These are phyloP conservation scores for Cryphonectria naterciae DNA, from an alignment of 2,329 filamentous ascomycete species.

Conservation along the genomic window DNA sequence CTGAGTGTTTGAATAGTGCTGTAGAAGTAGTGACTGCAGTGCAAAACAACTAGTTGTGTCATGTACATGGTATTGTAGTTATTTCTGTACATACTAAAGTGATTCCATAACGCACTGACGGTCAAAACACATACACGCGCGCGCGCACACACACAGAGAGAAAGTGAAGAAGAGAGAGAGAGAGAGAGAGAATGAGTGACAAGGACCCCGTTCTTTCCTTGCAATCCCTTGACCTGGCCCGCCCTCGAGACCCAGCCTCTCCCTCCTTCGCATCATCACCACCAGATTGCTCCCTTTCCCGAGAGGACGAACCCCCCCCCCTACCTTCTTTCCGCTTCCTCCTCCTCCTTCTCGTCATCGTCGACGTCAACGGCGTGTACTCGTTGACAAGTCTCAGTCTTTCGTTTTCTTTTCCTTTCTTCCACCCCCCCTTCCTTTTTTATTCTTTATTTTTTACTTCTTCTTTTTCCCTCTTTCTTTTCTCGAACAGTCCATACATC, in stretches of 20 bases:
- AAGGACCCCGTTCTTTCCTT: constrained; percentile 9
- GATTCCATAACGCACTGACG: neutral
- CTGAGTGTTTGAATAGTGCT: neutral
- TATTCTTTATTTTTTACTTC: no score
- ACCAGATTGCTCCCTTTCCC: constrained; percentile 7
- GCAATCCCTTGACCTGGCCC: constrained; percentile 6
- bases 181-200: neutral
- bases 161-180: no score
- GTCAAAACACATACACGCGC: neutral
- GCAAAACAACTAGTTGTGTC: neutral
- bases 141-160: no score
- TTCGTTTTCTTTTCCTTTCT: neutral
- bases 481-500: neutral
- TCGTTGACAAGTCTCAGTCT: neutral
- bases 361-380: constrained; percentile 14
- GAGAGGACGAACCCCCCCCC: neutral
- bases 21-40: neutral
- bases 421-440: no score
- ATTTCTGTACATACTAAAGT: neutral
- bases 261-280: constrained; percentile 4
- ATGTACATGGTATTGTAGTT: neutral
- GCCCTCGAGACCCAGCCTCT: constrained; percentile 9
- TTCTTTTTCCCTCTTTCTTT: neutral
- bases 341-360: neutral
- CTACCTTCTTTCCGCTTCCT: no score